Conservation (phyloP, 2,329 filamentous ascomycete species). For the Diplodia scrobiculata region DNA sequence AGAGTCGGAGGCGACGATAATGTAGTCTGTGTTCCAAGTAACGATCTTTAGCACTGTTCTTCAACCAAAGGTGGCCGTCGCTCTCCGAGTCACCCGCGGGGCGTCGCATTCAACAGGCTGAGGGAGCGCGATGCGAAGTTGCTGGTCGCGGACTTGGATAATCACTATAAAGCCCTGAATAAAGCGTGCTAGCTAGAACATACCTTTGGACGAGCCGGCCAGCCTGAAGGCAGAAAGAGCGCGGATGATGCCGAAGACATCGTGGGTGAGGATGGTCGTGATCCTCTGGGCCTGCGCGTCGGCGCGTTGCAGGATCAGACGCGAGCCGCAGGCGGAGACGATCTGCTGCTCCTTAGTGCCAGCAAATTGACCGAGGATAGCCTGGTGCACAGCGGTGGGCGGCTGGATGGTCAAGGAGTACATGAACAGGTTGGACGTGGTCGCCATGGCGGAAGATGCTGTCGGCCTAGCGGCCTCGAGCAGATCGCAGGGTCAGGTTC, state of each 20-base stretch:
- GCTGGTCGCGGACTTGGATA: slow-evolving; percentile 43
- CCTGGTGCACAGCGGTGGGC: slow-evolving; percentile 84
- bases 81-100: background rate
- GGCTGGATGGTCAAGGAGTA: slow-evolving; percentile 96
- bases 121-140: slow-evolving; percentile 35
- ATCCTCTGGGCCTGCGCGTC: slow-evolving; percentile 85
- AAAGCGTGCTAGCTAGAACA: slow-evolving; percentile 47
- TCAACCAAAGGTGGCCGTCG: slow-evolving; percentile 19
- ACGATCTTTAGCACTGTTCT: slow-evolving; percentile 38
- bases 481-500: slow-evolving; percentile 11
- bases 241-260: slow-evolving; percentile 94
- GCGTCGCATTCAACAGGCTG: slow-evolving; percentile 28
- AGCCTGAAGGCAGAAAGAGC: slow-evolving; percentile 85
- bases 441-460: slow-evolving; percentile 71
- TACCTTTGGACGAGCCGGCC: slow-evolving; percentile 94
- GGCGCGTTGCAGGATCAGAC: slow-evolving; percentile 82
- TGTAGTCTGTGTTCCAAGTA: slow-evolving; percentile 68
- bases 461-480: slow-evolving; percentile 33
- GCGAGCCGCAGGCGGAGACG: slow-evolving; percentile 87
- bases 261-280: slow-evolving; percentile 81
- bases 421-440: slow-evolving; percentile 97
- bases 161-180: slow-evolving; percentile 53
- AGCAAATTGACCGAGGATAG: slow-evolving; percentile 91
- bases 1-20: slow-evolving; percentile 93
- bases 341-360: slow-evolving; percentile 98